Conservation (phyloP, 2,329 filamentous ascomycete species). For the Nothomitra cinnamomea region DNA sequence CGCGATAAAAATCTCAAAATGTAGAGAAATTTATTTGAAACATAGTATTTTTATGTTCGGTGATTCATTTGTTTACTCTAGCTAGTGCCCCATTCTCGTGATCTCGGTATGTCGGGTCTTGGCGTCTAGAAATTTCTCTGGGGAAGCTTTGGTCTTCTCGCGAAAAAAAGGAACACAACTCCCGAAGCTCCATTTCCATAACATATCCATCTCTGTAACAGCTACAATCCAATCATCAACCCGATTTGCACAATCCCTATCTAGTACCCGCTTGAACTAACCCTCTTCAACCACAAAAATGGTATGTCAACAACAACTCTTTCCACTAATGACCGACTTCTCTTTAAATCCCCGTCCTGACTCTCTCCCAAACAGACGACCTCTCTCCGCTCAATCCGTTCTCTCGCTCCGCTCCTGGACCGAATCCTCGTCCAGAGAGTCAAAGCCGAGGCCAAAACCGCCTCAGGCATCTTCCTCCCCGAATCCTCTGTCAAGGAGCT, state of each 20-base stretch:
- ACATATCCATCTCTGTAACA: neutral
- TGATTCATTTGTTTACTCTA: neutral
- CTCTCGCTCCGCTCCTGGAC: constrained; percentile 89
- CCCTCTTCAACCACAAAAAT: too few relatives aligned
- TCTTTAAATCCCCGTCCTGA: neutral
- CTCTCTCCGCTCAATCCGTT: constrained; percentile 86
- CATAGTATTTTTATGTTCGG: too few relatives aligned
- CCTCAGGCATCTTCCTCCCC: constrained; percentile 91
- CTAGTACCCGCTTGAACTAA: too few relatives aligned
- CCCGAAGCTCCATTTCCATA: neutral
- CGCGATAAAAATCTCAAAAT: too few relatives aligned
- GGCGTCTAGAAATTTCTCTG: constrained; percentile 3
- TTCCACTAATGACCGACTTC: too few relatives aligned
- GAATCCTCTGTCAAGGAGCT: constrained; percentile 95
- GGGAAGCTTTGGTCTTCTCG: neutral
- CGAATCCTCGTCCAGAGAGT: constrained; percentile 94
- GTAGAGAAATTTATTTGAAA: too few relatives aligned
- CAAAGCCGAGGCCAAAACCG: constrained; percentile 94
- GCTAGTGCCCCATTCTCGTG: neutral
- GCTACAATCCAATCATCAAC: neutral
- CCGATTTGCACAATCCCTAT: too few relatives aligned
- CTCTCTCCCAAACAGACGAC: constrained; percentile 9
- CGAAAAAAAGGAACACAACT: neutral
- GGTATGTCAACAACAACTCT: too few relatives aligned
- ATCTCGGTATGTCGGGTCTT: neutral